Evolutionary conservation across 2,329 filamentous ascomycete species (phyloP).

Genomic region (Thielaviopsis populi): DNA sequence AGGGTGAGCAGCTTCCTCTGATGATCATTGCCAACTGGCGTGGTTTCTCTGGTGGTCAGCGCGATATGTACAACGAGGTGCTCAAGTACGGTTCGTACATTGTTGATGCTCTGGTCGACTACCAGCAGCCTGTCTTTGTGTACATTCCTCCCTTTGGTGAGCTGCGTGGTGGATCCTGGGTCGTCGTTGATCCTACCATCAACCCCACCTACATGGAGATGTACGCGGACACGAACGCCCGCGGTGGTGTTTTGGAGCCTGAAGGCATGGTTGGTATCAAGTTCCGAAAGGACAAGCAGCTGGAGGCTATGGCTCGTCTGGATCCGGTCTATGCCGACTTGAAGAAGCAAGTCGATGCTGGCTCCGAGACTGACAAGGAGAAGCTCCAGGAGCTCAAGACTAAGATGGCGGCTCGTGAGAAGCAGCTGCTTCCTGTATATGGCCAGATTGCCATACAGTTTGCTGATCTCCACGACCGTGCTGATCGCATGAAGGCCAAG

Average conservation of each 20-base stretch:
- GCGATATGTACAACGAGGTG: slow-evolving; percentile 99
- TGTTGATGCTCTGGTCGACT: slow-evolving; percentile 94
- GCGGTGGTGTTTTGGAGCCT: slow-evolving; percentile 92
- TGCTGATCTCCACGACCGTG: slow-evolving; percentile 90
- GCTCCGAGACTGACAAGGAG: slow-evolving; percentile 50
- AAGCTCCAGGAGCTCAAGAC: slow-evolving; percentile 65
- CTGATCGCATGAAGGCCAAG: slow-evolving; percentile 97
- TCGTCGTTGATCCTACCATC: slow-evolving; percentile 97
- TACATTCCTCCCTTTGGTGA: slow-evolving; percentile 97
- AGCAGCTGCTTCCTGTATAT: slow-evolving; percentile 82
- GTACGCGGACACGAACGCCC: slow-evolving; percentile 91
- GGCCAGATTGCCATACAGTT: slow-evolving; percentile 92
- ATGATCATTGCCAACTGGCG: slow-evolving; percentile 99
- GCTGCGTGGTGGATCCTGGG: slow-evolving; percentile 97
- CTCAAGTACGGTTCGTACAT: slow-evolving; percentile 99
- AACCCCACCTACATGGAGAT: slow-evolving; percentile 97
- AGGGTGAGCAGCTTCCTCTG: slow-evolving; percentile 90
- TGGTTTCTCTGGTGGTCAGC: slow-evolving; percentile 98
- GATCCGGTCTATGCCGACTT: slow-evolving; percentile 72
- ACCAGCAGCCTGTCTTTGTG: slow-evolving; percentile 95
- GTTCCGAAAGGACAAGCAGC: slow-evolving; percentile 92
- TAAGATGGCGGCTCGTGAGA: slow-evolving; percentile 73
- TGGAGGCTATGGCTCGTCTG: slow-evolving; percentile 91
- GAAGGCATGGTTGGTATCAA: slow-evolving; percentile 99
- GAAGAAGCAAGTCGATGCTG: slow-evolving; percentile 59